Base-by-base conservation (phyloP, 2,329 filamentous ascomycete genomes). In the Ophiostoma pallidulum region DNA sequence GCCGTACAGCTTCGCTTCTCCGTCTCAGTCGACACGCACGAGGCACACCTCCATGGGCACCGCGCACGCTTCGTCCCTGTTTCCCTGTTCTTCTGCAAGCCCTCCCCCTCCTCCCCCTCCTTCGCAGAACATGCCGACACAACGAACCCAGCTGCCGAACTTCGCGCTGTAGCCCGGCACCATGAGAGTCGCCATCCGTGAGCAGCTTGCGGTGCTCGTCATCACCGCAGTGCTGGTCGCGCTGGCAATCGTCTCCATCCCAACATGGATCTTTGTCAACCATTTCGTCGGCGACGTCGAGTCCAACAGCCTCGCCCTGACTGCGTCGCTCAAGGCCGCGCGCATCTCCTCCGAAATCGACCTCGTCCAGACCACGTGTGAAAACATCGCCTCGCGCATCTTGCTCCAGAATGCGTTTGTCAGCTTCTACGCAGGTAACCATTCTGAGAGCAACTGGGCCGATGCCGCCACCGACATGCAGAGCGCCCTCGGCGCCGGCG, bases 111-210 rank as follows among this genome's bases (percentile, higher is more conserved):
- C 26, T 6, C 24, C 14, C 22, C 29, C 20, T 9, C 6, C 35
- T 19, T 19, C 35, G 18, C 38, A 41, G 29, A 45, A 45, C 39
- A 67, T 67, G 65, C 59, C 57, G 58, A 48, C 52, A 47, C 50
- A 51, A 53, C 46, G 41, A 39, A 24, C 32, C 26, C 37, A 16
- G 24, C 31, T 22, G 39, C 44, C 40, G 29, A 36, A 51, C 56
- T 55, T 55, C 53, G 54, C 57, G 41, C 53, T 53, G 55, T 64
- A 64, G 60, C 56, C 60, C 49, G 57, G 56, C 53, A 72, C 64
- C 58, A 91, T 95, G 86, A 80, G 88, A 64, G 79, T 95, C 63
- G 83, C 85, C 49, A 95, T 95, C 59, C 78, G 88, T 56, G 82
- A 90, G 68, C 90, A 96, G 75, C 75, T 96, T 58, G 86, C 80